Base-by-base conservation (phyloP, 768 basidiomycete genomes). In the Boletus rubescentipes region DNA sequence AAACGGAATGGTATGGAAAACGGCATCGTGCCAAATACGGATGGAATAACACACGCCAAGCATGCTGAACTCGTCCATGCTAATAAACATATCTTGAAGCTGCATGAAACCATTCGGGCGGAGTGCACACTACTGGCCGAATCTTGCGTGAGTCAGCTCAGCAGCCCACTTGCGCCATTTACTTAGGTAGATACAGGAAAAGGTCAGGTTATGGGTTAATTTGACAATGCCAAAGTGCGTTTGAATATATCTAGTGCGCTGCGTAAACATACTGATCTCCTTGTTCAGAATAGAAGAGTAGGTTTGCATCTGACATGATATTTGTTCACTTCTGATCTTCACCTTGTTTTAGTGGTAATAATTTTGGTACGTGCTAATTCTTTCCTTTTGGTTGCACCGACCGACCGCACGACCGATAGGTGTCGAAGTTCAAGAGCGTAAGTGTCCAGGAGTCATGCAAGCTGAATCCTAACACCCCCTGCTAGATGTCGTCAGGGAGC, bases 351-450 rank as follows among this genome's bases (percentile, higher is more conserved):
- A 90, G 87, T 56, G 88, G 88, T 32, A 87, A 90, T 66, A 90
- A 90, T 61, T 90, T 89, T 54, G 87, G 87, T 86, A 63, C 48
- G 75, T 60, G 7, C 12, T 49, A n/a, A 37, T 35, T 18, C 23
- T 42, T 46, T 36, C 38, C 34, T 37, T 42, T 53, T n/a, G 7
- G 32, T 23, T 39, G 20, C 34, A 32, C 36, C 41, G 35, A 37
- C 38, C 50, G 49, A 63, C 56, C 30, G 16, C 18, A 29, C 7
- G 38, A 46, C 47, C 50, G 9, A 59, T 31, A 89, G 87, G 88
- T 51, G 89, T 89, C 12, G 85, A 87, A 64, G 85, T 90, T 40
- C 89, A 89, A 72, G 89, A 90, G 76, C 87, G 87, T 86, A 51
- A 31, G 70, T 61, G 7, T 32, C n/a, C 16, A 30, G 6, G 5